Base-by-base conservation (phyloP, 1,284 basidiomycete genomes). In the Sparassis latifolia region DNA sequence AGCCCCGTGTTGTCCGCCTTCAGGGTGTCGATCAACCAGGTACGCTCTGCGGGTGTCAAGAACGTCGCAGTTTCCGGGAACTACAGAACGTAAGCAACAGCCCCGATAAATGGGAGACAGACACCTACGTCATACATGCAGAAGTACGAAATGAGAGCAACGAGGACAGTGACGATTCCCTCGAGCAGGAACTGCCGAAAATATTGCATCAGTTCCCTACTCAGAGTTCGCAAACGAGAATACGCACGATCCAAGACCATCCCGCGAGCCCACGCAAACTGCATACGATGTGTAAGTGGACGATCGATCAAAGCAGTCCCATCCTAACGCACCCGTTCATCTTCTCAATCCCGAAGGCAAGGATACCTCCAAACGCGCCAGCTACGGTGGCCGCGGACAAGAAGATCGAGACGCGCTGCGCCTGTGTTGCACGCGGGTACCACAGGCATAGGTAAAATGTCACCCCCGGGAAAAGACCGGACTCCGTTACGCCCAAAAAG, bases 301-400 rank as follows among this genome's bases (percentile, higher is more conserved):
- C 45, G 10, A 44, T 50, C 20, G 20, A 20, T 27, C 10, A 43
- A 27, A 27, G 20, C n/a, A 43, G 32, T 10, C 33, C 40, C 12
- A 39, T 33, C 27, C 32, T 7, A 20, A 27, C 46, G 6, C 44
- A 49, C 48, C 43, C 47, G 29, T 47, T 37, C 47, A 52, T 45
- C 31, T 44, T 52, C 45, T 52, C 51, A 20, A 52, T 52, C 1
- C 44, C 52, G 38, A 53, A 53, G 6, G 52, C 48, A 4, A 53
- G 48, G 5, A 53, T 20, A 1, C 52, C 52, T 28, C 52, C 52
- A 9, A 54, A 54, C 1, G 49, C 53, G 42, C 79, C 55, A 0
- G 80, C 75, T 20, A 81, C 65, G 0, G 79, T 78, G 29, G 78
- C 74, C 0, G 74, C 70, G 1, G 77, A 76, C 55, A 80, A 80